These are phyloP conservation scores for Linnemannia elongata DNA, from an alignment of 192 early-diverging fungal species.

Conservation along the genomic window DNA sequence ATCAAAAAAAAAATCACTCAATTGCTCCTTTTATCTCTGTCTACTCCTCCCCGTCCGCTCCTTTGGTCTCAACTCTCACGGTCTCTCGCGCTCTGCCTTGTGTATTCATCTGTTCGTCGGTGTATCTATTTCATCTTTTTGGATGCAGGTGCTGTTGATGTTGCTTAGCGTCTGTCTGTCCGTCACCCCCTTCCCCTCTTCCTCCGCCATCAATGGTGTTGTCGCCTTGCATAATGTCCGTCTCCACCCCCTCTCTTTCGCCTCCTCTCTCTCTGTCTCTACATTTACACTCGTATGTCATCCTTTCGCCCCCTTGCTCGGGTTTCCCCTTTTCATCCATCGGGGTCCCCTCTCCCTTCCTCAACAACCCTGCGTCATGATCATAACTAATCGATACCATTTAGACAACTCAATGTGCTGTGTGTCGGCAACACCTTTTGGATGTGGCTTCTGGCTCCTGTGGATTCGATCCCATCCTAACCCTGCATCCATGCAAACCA, in stretches of 20 bases:
- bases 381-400: no score
- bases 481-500: background rate
- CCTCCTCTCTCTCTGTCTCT: background rate
- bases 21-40: background rate
- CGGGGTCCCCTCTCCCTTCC: background rate
- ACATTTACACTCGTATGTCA: background rate
- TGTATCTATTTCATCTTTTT: constrained; percentile 1
- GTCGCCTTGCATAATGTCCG: background rate
- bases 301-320: background rate
- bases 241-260: background rate
- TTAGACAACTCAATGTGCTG: background rate
- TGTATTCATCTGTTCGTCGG: background rate
- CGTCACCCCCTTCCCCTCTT: no score
- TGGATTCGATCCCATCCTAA: background rate
- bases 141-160: background rate
- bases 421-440: background rate
- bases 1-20: background rate
- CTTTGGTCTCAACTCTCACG: background rate
- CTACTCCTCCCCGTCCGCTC: background rate
- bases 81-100: background rate
- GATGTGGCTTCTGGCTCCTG: background rate
- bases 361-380: background rate
- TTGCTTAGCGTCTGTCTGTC: background rate
- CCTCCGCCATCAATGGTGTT: background rate
- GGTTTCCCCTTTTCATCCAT: background rate